Evolutionary conservation across 2,329 filamentous ascomycete species (phyloP).

Genomic region (Penicillium sp.): DNA sequence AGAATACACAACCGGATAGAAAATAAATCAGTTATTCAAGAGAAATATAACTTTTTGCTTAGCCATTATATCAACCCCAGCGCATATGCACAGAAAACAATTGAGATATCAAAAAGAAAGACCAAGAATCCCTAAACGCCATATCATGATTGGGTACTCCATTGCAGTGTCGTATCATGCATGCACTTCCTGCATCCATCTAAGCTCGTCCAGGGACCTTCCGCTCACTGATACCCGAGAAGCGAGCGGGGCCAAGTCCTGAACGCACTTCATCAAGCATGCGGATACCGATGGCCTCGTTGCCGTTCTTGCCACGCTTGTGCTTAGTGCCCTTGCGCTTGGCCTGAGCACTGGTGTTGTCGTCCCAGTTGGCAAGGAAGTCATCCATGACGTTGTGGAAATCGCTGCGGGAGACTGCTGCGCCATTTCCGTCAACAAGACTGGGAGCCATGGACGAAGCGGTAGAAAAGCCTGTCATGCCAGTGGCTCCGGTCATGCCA

Average conservation of each 20-base stretch:
- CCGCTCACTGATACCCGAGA: slow-evolving; percentile 43
- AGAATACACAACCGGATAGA: slow-evolving; percentile 4
- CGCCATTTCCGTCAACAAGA: slow-evolving; percentile 44
- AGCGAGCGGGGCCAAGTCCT: slow-evolving; percentile 74
- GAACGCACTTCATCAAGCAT: slow-evolving; percentile 88
- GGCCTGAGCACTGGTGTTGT: slow-evolving; percentile 46
- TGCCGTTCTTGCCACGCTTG: slow-evolving; percentile 76
- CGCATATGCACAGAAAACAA: slow-evolving; percentile 24
- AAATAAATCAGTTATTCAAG: slow-evolving; percentile 6
- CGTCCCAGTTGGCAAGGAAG: slow-evolving; percentile 70
- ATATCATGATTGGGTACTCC: slow-evolving; percentile 26
- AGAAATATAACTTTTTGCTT: slow-evolving; percentile 28
- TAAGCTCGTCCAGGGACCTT: slow-evolving; percentile 39
- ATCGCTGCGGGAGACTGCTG: slow-evolving; percentile 67
- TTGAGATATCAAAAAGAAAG: slow-evolving; percentile 20
- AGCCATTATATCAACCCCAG: slow-evolving; percentile 21
- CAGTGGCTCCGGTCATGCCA: slow-evolving; percentile 58
- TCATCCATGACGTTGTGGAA: slow-evolving; percentile 93
- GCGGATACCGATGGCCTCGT: slow-evolving; percentile 77
- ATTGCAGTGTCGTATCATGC: slow-evolving; percentile 32
- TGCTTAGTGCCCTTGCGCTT: slow-evolving; percentile 51
- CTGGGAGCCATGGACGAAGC: slow-evolving; percentile 65
- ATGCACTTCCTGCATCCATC: slow-evolving; percentile 19
- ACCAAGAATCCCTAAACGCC: slow-evolving; percentile 30
- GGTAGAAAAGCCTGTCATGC: slow-evolving; percentile 58